Evolutionary conservation across 176 grass and related monocot genomes (phyloP).

Genomic region (Juncus effusus): DNA sequence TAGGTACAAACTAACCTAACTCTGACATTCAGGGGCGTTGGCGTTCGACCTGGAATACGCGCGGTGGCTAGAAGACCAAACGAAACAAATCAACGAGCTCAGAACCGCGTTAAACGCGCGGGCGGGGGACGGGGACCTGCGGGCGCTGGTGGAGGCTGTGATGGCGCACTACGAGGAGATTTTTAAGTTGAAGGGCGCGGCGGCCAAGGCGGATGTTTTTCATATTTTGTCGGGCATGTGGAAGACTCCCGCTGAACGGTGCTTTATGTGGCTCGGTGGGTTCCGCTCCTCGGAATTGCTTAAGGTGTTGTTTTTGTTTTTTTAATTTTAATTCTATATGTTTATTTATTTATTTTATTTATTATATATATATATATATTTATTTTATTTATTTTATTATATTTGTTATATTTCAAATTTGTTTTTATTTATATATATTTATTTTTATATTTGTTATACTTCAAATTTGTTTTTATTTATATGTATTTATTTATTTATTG

Average conservation of each 20-base stretch:
- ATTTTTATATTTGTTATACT: too few relatives aligned
- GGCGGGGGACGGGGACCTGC: slow-evolving; percentile 53
- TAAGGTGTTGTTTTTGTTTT: slow-evolving; percentile 44
- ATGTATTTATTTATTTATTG: too few relatives aligned
- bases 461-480: too few relatives aligned
- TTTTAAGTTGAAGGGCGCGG: slow-evolving; percentile 80
- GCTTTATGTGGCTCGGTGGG: slow-evolving; percentile 94
- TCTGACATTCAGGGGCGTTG: slow-evolving; percentile 61
- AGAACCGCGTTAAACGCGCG: slow-evolving; percentile 61
- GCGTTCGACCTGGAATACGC: slow-evolving; percentile 86
- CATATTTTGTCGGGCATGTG: slow-evolving; percentile 94
- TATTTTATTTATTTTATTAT: too few relatives aligned
- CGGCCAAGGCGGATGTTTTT: slow-evolving; percentile 83
- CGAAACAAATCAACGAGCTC: slow-evolving; percentile 65
- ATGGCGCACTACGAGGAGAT: slow-evolving; percentile 79
- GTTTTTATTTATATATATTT: too few relatives aligned
- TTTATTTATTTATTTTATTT: slow-evolving; percentile 17
- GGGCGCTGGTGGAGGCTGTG: slow-evolving; percentile 50
- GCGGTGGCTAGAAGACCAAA: slow-evolving; percentile 82
- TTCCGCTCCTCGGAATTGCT: slow-evolving; percentile 92
- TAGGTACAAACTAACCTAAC: slow-evolving; percentile 2
- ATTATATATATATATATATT: not conserved
- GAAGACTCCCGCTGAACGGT: slow-evolving; percentile 95
- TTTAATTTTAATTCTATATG: not conserved
- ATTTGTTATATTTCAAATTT: too few relatives aligned